A percentile compares a stretch with the other conserved stretches of the same genome.
Evolutionary conservation across 2,329 filamentous ascomycete species (phyloP).

Genomic region (Sclerotinia minor): DNA sequence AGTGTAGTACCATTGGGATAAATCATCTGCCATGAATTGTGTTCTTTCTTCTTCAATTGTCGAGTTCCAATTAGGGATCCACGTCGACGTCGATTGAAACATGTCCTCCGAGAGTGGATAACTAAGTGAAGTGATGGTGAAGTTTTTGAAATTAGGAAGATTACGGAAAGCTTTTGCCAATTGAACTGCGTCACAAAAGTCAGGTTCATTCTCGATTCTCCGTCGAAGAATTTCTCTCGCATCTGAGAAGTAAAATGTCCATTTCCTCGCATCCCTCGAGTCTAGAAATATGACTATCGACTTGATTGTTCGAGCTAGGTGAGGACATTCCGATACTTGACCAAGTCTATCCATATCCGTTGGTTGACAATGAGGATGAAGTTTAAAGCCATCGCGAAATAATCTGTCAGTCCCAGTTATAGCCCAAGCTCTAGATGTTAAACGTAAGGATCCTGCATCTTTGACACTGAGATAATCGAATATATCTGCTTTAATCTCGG

Average conservation of each 20-base stretch:
- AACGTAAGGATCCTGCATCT: constrained; percentile 15
- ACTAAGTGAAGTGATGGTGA: constrained; percentile 14
- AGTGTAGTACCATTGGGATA: constrained; percentile 25
- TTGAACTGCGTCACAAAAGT: constrained; percentile 11
- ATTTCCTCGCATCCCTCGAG: constrained; percentile 21
- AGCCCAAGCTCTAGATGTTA: constrained; percentile 20
- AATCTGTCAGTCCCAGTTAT: constrained; percentile 13
- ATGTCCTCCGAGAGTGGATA: constrained; percentile 15
- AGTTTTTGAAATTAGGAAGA: constrained; percentile 6
- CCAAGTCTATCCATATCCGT: constrained; percentile 18
- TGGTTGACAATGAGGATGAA: constrained; percentile 21
- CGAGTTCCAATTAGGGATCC: constrained; percentile 21
- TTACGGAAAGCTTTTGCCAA: constrained; percentile 10
- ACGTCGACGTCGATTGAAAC: constrained; percentile 16
- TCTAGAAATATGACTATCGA: constrained; percentile 21
- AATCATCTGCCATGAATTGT: constrained; percentile 23
- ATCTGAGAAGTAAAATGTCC: constrained; percentile 24
- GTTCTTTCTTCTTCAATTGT: constrained; percentile 18
- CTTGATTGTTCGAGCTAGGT: constrained; percentile 21
- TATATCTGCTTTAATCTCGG: constrained; percentile 14
- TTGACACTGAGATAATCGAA: constrained; percentile 10
- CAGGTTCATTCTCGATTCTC: constrained; percentile 15
- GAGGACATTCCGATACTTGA: constrained; percentile 4
- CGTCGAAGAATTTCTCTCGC: constrained; percentile 20
- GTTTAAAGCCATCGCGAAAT: constrained; percentile 23